Evolutionary conservation across 441 rosid genomes (phyloP), one percentile per base, ranked within the genome.

Genomic region (Breynia disticha): DNA sequence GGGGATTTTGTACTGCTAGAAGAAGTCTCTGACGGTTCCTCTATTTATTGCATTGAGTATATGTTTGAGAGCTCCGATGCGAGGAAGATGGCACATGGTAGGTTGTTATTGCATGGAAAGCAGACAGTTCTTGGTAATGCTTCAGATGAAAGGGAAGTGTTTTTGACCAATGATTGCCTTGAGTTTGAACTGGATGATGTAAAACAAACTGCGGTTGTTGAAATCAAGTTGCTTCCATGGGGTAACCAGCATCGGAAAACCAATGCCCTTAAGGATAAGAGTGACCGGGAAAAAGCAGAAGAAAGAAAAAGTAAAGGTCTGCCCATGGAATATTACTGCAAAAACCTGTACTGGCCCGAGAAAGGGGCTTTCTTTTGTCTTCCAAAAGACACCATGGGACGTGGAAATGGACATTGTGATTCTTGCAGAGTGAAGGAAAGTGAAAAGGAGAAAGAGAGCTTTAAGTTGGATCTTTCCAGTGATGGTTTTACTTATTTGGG

Each of bases 301-400:
- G 94, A 84, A 45, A 75, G 91, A 59, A 81, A 84, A 69, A 77
- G 13, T 13, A 84, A 81, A 72, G 89, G 79, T 21, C 48, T 86
- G 72, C 84, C 77, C 0, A 57, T 52, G 18, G 97, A 90, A 45
- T 86, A 76, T 65, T 84, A 72, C 72, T 86, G 97, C 69, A 86
- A 75, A 72, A 75, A 89, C 69, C 58, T 84, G 62, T 90, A 90
- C 49, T 76, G 77, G 59, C 91, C 94, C 16, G 86, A 90, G 65
- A 79, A 66, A 63, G 97, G 97, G 39, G 95, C 90, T 20, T 90
- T 90, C 79, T 76, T 81, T 48, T 63, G 78, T 58, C 81, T 90
- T 66, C 79, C 87, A 14, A 10, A 19, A 20, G 75, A 72, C 61
- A 65, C 64, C 51, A 56, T 90, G 58, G 94, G 89, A 19, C 65